Evolutionary conservation across 2,329 filamentous ascomycete genomes (phyloP), one percentile per base, ranked within the genome.

Genomic region (Pseudocercospora fuligena): DNA sequence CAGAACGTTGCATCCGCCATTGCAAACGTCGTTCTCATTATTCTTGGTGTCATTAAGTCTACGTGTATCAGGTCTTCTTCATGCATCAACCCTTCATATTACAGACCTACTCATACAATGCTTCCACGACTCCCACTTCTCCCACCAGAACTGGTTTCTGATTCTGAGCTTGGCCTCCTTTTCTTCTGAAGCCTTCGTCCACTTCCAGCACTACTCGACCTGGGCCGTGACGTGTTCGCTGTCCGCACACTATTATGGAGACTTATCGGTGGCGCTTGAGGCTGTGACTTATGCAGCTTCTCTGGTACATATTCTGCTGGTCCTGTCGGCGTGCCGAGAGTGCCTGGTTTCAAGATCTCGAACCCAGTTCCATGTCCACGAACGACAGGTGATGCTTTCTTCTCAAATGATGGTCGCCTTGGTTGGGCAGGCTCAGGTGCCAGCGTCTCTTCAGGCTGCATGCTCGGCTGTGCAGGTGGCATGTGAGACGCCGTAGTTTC

Each of bases 281-380:
- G 56, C 23, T 58, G 56, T 9, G 68, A 47, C 53, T 62, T 53
- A 21, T 70, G 68, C 27, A 58, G 29, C 58, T 60, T 65, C 51
- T 75, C 69, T 11, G 63, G n/a, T 16, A 61, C n/a, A 5, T 29
- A 51, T n/a, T 69, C 63, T 33, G 71, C 66, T 14, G 56, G 63
- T 2, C 66, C 63, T 25, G 61, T 8, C 3, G 69, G 46, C 11
- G 66, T 66, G 16, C 71, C 67, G 25, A 79, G 67, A 7, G 77
- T 74, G 21, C 78, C 77, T 7, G 75, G 75, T 60, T 68, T 73
- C 3, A 79, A 66, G 25, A 79, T 75, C 27, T 78, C 77, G 58
- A 79, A 79, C 4, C 78, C 78, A 40, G 74, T 71, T 11, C 75
- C 76, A 47, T 75, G 72, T 5, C 76, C 76, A 31, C 76, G 73